Evolutionary conservation across 495 filamentous ascomycete species (phyloP), one percentile per base, ranked within the genome.

Genomic region (Bathelium albidoporum): DNA sequence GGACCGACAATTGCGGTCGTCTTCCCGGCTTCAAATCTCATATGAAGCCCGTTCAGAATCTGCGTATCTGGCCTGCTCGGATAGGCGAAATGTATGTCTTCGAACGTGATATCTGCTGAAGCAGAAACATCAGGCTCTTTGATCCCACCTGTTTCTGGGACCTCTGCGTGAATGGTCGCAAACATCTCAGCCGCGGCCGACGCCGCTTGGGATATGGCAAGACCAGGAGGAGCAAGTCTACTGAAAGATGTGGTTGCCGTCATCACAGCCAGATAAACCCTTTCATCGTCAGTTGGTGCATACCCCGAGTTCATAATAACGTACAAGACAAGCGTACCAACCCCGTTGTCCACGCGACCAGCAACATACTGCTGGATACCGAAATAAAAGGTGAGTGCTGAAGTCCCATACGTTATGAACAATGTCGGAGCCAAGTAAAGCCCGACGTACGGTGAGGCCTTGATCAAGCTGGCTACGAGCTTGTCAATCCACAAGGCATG

Each of bases 401-500:
- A 70, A 9, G 66, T 67, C 1, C 61, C 70, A 55, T 72, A 73
- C 64, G 69, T 70, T 4, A 66, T 63, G 32, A 69, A 62, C 60
- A 73, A 69, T 9, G 32, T 32, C 2, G 71, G 71, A 26, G 63
- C 20, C 64, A 73, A 63, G 64, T 69, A 64, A 1, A 70, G 58
- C 28, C 76, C 77, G 32, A 81, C 75, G 22, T 84, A 66, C 10
- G 81, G 81, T 2, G 79, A 77, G 64, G 77, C 74, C 61, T 75
- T 79, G 45, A 80, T 67, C 0, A 85, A 86, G 32, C 80, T 76
- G 16, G 73, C 76, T 18, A 75, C 79, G 2, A 85, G 80, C 62
- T 85, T 81, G 41, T 83, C 78, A 4, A 89, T 75, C 78, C 82
- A 84, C 0, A 69, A 70, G 2, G 73, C 64, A 68, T 86, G 87